Percentiles rank a stretch among this genome's conserved stretches.
Evolutionary conservation across 1,139 yeast genomes (phyloP).

Genomic region (Pichia sp.): DNA sequence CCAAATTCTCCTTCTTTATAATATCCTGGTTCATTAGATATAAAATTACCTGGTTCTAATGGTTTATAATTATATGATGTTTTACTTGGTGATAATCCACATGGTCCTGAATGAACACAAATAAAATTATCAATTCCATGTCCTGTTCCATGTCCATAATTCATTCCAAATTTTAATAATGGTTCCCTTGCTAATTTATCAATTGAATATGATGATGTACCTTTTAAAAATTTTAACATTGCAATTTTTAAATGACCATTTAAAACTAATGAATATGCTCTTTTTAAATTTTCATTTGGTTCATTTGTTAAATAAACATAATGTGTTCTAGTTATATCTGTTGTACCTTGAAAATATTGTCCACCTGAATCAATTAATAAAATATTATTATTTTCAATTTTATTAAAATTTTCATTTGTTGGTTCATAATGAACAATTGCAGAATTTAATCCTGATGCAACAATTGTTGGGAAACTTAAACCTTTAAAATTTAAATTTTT

Average conservation of each 20-base stretch:
- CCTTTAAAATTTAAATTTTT: constrained; percentile 44
- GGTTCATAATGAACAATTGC: constrained; percentile 55
- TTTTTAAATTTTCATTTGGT: constrained; percentile 31
- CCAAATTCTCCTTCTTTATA: constrained; percentile 49
- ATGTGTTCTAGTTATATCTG: constrained; percentile 51
- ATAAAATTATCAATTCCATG: constrained; percentile 57
- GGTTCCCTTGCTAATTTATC: constrained; percentile 49
- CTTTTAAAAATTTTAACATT: constrained; percentile 43
- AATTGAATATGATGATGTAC: constrained; percentile 40
- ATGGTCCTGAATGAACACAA: constrained; percentile 51
- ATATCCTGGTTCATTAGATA: constrained; percentile 54
- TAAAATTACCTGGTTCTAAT: constrained; percentile 40
- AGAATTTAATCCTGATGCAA: constrained; percentile 50
- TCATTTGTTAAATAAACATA: constrained; percentile 34
- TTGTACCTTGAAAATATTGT: constrained; percentile 53
- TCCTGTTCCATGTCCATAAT: constrained; percentile 54
- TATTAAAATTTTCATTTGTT: constrained; percentile 34
- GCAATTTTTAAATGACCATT: constrained; percentile 53
- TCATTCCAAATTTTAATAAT: constrained; percentile 38
- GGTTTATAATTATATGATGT: constrained; percentile 29
- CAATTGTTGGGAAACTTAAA: constrained; percentile 47
- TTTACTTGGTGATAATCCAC: constrained; percentile 40
- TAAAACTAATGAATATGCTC: constrained; percentile 43
- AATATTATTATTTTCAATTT: constrained; percentile 38
- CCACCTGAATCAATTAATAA: constrained; percentile 50